phyloP scores from a whole-genome alignment of 1,139 yeast species.

The Sugiyamaella neomexicana region DNA sequence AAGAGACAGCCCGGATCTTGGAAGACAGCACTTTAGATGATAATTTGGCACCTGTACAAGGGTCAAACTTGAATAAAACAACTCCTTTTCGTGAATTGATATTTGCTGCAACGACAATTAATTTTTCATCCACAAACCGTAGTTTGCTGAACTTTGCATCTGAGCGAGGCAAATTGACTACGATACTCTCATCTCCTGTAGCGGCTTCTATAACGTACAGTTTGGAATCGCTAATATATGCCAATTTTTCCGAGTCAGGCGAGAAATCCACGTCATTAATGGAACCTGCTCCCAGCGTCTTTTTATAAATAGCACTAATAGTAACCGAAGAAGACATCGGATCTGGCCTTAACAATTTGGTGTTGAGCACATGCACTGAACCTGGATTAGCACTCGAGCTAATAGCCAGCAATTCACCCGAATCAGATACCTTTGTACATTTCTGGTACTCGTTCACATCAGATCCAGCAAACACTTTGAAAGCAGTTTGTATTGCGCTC shows the following conservation, averaged over 20 bases:
- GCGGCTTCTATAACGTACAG: slow-evolving; percentile 29
- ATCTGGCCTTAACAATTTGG: slow-evolving; percentile 6
- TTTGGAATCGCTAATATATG: slow-evolving; percentile 27
- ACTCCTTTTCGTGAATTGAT: slow-evolving; percentile 33
- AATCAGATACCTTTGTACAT: slow-evolving; percentile 22
- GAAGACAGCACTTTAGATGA: slow-evolving; percentile 14
- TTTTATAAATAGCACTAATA: slow-evolving; percentile 8
- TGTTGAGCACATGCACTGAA: slow-evolving; percentile 23
- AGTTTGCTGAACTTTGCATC: slow-evolving; percentile 53
- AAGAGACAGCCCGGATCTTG: slow-evolving; percentile 65
- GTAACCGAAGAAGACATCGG: background rate
- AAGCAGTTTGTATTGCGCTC: slow-evolving; percentile 10
- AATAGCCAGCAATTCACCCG: slow-evolving; percentile 29
- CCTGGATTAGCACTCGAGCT: slow-evolving; percentile 29
- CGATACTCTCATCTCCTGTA: slow-evolving; percentile 29
- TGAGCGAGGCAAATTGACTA: slow-evolving; percentile 25
- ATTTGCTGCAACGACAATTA: slow-evolving; percentile 58
- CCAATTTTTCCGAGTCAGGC: slow-evolving; percentile 30
- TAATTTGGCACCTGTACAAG: slow-evolving; percentile 12
- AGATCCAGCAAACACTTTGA: slow-evolving; percentile 22
- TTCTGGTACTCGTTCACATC: slow-evolving; percentile 35
- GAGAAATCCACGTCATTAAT: slow-evolving; percentile 31
- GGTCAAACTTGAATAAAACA: slow-evolving; percentile 44
- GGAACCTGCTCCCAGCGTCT: slow-evolving; percentile 16
- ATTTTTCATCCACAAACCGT: slow-evolving; percentile 53